These are phyloP conservation scores for Colletotrichum sp. DNA, from an alignment of 2,329 filamentous ascomycete genomes.

Conservation along the genomic window DNA sequence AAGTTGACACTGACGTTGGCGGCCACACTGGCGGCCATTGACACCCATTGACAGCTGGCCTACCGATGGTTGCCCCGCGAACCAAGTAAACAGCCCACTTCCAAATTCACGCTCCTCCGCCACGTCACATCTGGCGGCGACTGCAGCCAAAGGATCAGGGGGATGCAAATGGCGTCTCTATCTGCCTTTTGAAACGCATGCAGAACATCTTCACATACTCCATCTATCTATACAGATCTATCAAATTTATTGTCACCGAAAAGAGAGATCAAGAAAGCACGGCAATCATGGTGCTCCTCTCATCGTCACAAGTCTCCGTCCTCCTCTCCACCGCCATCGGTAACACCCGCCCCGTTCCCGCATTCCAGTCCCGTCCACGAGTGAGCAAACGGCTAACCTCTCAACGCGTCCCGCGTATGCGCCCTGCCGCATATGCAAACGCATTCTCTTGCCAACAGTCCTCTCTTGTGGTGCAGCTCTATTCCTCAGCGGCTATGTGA, in stretches of 20 bases:
- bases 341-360: constrained; percentile 42
- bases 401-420: not conserved
- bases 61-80: constrained; percentile 51
- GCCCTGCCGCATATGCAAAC: not conserved
- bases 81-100: constrained; percentile 30
- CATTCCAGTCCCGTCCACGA: constrained; percentile 6
- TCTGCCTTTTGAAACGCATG: not conserved
- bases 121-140: not conserved
- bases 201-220: not conserved
- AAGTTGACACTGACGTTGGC: not conserved
- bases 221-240: not conserved
- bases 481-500: constrained; percentile 85
- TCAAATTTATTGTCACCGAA: not conserved
- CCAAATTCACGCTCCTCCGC: not conserved
- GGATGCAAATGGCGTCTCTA: not conserved
- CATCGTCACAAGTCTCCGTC: constrained; percentile 73
- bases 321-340: constrained; percentile 68
- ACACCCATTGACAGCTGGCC: constrained; percentile 26
- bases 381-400: not conserved
- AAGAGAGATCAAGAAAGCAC: not conserved
- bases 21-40: not conserved
- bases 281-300: constrained; percentile 57
- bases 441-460: constrained; percentile 50
- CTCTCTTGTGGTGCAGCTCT: constrained; percentile 80
- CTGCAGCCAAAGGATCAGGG: not conserved